Conservation (phyloP, 495 filamentous ascomycete genomes). For the Amniculicola lignicola region DNA sequence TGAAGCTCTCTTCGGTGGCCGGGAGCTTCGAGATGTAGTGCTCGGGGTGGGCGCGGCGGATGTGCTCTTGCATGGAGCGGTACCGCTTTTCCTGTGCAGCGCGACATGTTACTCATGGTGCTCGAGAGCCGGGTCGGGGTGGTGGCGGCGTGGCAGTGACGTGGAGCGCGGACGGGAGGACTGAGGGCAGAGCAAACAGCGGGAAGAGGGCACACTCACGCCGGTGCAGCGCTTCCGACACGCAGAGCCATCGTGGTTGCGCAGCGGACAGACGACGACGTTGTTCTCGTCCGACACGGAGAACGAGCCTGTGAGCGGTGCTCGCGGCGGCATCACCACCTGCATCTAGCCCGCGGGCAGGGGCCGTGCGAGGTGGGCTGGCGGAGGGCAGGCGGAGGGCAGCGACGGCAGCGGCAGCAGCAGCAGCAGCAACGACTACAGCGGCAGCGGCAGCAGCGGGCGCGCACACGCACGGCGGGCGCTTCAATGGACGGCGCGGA, state of each 20-base stretch:
- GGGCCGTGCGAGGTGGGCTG: slow-evolving; percentile 17
- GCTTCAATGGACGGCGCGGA: slow-evolving; percentile 26
- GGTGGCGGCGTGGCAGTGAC: slow-evolving; percentile 16
- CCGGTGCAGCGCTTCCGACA: slow-evolving; percentile 97
- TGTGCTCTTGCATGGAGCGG: slow-evolving; percentile 99
- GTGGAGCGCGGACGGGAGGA: slow-evolving; percentile 6
- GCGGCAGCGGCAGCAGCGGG: no score
- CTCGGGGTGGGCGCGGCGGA: slow-evolving; percentile 93
- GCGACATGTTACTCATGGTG: slow-evolving; percentile 2
- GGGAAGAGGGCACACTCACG: slow-evolving; percentile 56
- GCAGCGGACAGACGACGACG: slow-evolving; percentile 94
- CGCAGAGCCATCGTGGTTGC: slow-evolving; percentile 93
- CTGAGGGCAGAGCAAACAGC: neutral
- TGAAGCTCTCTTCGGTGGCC: slow-evolving; percentile 97
- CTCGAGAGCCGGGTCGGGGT: neutral
- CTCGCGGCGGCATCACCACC: slow-evolving; percentile 72
- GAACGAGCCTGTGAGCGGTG: slow-evolving; percentile 83
- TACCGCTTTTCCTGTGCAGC: slow-evolving; percentile 82
- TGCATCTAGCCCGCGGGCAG: slow-evolving; percentile 45
- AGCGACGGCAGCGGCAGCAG: neutral
- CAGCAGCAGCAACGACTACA: neutral
- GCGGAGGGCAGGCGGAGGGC: neutral
- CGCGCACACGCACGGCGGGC: no score
- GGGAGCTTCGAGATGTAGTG: slow-evolving; percentile 98
- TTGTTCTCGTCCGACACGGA: slow-evolving; percentile 88